Evolutionary conservation across 1,284 basidiomycete genomes (phyloP).

Genomic region (Blastosporella zonata): DNA sequence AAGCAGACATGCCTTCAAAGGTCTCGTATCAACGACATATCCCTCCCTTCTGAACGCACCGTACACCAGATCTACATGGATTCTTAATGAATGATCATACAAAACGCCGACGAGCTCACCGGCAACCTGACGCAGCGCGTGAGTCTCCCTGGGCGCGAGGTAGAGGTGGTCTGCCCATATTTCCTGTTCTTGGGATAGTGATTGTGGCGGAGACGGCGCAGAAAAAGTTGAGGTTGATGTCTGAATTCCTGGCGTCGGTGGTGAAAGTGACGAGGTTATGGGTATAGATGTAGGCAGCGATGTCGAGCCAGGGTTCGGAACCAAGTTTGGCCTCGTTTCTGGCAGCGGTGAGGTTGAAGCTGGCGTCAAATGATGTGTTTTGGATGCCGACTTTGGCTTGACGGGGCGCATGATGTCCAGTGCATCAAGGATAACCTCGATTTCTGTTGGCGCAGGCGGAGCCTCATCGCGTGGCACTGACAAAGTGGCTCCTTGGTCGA

Average conservation of each 20-base stretch:
- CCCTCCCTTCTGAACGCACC: conserved; percentile 48
- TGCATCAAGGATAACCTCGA: conserved; percentile 45
- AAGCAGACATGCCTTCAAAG: conserved; percentile 52
- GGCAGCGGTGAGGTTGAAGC: not conserved
- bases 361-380: not conserved
- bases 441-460: not conserved
- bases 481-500: too few species aligned
- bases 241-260: too few species aligned
- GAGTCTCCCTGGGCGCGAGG: conserved; percentile 14
- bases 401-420: conserved; percentile 52
- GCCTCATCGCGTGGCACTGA: too few species aligned
- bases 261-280: too few species aligned
- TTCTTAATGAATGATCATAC: not conserved
- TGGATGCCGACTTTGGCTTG: conserved; percentile 27
- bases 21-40: conserved; percentile 49
- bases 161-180: conserved; percentile 20
- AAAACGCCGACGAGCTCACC: conserved; percentile 32
- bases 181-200: conserved; percentile 7
- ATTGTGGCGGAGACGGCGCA: too few species aligned
- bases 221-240: not conserved
- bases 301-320: too few species aligned
- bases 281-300: too few species aligned
- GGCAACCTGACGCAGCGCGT: conserved; percentile 30
- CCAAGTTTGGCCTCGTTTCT: too few species aligned
- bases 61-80: conserved; percentile 40